Evolutionary conservation across 495 filamentous ascomycete species (phyloP).

Genomic region (Penicillium longicatenatum): DNA sequence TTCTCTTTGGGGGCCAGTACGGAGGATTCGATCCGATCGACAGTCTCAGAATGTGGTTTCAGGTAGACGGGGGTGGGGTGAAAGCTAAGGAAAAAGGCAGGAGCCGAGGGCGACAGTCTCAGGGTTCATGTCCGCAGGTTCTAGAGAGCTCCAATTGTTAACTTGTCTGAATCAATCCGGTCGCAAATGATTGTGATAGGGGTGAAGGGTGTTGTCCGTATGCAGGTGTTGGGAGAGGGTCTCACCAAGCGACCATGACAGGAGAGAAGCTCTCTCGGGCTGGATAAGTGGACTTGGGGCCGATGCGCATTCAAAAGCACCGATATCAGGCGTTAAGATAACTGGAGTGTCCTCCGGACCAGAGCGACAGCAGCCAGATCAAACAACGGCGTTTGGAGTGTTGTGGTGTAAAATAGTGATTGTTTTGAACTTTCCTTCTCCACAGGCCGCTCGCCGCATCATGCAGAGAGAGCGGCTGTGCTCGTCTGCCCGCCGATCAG

Average conservation of each 20-base stretch:
- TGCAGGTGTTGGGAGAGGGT: slow-evolving; percentile 19
- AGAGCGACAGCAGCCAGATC: slow-evolving; percentile 1
- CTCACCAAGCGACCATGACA: slow-evolving; percentile 36
- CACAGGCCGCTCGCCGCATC: slow-evolving; percentile 44
- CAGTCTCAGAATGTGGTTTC: slow-evolving; percentile 29
- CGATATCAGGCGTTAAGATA: not conserved
- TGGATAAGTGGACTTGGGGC: slow-evolving; percentile 24
- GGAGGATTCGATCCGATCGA: slow-evolving; percentile 13
- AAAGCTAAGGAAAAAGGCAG: slow-evolving; percentile 36
- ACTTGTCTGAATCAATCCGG: slow-evolving; percentile 14
- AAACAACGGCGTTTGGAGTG: slow-evolving; percentile 7
- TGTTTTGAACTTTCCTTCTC: slow-evolving; percentile 50
- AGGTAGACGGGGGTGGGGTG: slow-evolving; percentile 28
- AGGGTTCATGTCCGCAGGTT: slow-evolving; percentile 41
- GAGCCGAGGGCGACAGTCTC: slow-evolving; percentile 37
- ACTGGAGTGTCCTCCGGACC: not conserved
- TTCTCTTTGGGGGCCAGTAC: slow-evolving; percentile 4
- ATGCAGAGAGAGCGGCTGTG: slow-evolving; percentile 45
- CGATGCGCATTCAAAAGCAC: slow-evolving; percentile 20
- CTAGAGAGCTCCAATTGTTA: slow-evolving; percentile 21
- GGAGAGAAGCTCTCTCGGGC: slow-evolving; percentile 32
- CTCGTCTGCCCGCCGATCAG: slow-evolving; percentile 39
- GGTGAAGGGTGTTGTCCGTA: slow-evolving; percentile 4
- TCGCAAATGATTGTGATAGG: slow-evolving; percentile 14
- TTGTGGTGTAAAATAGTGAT: slow-evolving; percentile 22